These are phyloP conservation scores for Tuber umbilicatum DNA, from an alignment of 495 filamentous ascomycete species.

Conservation along the genomic window DNA sequence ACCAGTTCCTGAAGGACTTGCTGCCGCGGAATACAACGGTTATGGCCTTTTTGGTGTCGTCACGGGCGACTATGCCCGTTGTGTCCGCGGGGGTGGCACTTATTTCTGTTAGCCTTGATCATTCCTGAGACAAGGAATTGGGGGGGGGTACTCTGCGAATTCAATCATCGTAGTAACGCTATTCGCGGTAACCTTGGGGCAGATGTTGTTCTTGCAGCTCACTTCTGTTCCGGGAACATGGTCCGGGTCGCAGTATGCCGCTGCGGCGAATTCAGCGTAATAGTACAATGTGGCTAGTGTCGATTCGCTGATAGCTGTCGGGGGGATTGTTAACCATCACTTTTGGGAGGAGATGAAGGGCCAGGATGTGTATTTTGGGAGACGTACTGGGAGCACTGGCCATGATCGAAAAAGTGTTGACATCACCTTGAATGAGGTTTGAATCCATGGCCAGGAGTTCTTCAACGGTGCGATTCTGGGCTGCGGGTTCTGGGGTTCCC, in stretches of 20 bases:
- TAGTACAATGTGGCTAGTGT: constrained; percentile 48
- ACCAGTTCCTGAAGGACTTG: constrained; percentile 57
- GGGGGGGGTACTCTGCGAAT: constrained; percentile 54
- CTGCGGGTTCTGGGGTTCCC: neutral
- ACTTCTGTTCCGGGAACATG: constrained; percentile 47
- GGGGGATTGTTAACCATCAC: constrained; percentile 20
- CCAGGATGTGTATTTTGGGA: neutral
- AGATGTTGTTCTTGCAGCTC: constrained; percentile 54
- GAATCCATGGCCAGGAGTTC: neutral
- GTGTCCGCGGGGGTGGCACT: constrained; percentile 55
- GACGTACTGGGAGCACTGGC: neutral
- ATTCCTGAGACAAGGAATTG: neutral
- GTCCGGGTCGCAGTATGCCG: constrained; percentile 60
- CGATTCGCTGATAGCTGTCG: neutral
- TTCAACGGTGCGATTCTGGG: neutral
- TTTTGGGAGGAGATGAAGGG: neutral
- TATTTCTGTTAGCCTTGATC: constrained; percentile 21
- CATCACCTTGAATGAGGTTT: neutral
- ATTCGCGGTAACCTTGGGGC: constrained; percentile 55
- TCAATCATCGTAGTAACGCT: constrained; percentile 52
- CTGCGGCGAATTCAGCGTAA: constrained; percentile 63
- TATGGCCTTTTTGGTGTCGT: constrained; percentile 56
- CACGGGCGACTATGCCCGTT: constrained; percentile 63
- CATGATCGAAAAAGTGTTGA: neutral
- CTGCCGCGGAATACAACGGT: constrained; percentile 66